These are phyloP conservation scores for Pyrenochaeta sp. DNA, from an alignment of 2,329 filamentous ascomycete genomes.

Conservation along the genomic window DNA sequence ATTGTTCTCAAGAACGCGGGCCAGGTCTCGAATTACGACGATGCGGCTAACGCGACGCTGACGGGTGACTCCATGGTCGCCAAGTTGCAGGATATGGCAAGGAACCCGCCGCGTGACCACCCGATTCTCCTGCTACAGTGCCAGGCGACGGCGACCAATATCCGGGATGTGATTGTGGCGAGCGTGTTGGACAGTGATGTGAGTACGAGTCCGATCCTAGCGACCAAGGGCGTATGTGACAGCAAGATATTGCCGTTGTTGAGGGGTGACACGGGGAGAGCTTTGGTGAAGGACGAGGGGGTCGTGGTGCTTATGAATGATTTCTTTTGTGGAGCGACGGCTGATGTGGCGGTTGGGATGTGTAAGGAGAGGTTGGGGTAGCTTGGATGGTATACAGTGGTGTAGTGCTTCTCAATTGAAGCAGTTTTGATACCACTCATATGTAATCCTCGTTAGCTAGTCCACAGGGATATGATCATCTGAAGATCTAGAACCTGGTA, in stretches of 20 bases:
- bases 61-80: constrained; percentile 38
- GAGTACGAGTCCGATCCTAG: constrained; percentile 54
- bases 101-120: constrained; percentile 25
- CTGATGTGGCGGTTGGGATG: constrained; percentile 55
- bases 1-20: constrained; percentile 31
- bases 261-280: constrained; percentile 49
- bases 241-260: constrained; percentile 59
- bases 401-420: too few species aligned
- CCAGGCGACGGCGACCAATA: constrained; percentile 61
- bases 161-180: constrained; percentile 56
- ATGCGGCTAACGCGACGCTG: constrained; percentile 41
- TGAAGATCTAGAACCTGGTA: too few species aligned
- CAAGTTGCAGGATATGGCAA: constrained; percentile 29
- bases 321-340: constrained; percentile 60
- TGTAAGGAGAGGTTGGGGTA: constrained; percentile 48
- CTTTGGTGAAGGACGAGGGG: constrained; percentile 50
- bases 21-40: constrained; percentile 45
- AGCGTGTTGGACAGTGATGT: constrained; percentile 56
- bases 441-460: too few species aligned
- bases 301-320: constrained; percentile 60
- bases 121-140: constrained; percentile 51
- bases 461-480: too few species aligned
- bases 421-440: too few species aligned
- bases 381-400: too few species aligned
- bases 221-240: constrained; percentile 60